Conservation (phyloP, 805 yeast species). For the Kregervanrija delftensis region DNA sequence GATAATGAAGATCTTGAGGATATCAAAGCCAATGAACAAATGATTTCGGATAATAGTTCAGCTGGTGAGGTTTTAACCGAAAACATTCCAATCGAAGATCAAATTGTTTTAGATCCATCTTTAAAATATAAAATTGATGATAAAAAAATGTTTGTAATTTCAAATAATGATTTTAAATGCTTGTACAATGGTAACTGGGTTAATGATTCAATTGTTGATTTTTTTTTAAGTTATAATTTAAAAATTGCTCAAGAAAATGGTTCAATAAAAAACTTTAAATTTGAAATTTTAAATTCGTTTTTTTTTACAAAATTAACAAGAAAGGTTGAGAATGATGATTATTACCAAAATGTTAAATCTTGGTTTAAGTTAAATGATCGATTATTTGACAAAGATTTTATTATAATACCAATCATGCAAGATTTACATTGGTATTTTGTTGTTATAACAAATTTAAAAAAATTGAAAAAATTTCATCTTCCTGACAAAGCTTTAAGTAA, state of each 20-base stretch:
- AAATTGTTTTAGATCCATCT: conserved; percentile 26
- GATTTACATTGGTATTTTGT: conserved; percentile 85
- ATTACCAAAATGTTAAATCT: conserved; percentile 58
- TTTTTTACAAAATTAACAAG: conserved; percentile 62
- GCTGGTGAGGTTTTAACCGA: conserved; percentile 21
- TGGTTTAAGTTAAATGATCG: conserved; percentile 71
- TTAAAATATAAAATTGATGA: conserved; percentile 48
- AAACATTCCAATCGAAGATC: conserved; percentile 23
- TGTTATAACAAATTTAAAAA: conserved; percentile 51
- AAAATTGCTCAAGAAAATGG: conserved; percentile 28
- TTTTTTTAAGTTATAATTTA: conserved; percentile 56
- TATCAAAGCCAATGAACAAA: conserved; percentile 30
- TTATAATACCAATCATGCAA: conserved; percentile 78
- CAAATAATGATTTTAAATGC: conserved; percentile 70
- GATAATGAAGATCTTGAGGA: conserved; percentile 9
- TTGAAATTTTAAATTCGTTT: conserved; percentile 67
- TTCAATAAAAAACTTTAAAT: conserved; percentile 30
- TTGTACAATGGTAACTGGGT: conserved; percentile 79
- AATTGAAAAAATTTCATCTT: conserved; percentile 10
- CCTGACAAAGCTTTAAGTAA: neutral
- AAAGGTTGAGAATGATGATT: conserved; percentile 21
- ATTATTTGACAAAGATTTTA: conserved; percentile 46
- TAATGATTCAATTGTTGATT: conserved; percentile 83
- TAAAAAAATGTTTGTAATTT: conserved; percentile 47
- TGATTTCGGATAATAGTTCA: conserved; percentile 27